A percentile compares a stretch with the other conserved stretches of the same genome.
phyloP scores from a whole-genome alignment of 345 rosid genomes.

The Euphorbia tirucalli region DNA sequence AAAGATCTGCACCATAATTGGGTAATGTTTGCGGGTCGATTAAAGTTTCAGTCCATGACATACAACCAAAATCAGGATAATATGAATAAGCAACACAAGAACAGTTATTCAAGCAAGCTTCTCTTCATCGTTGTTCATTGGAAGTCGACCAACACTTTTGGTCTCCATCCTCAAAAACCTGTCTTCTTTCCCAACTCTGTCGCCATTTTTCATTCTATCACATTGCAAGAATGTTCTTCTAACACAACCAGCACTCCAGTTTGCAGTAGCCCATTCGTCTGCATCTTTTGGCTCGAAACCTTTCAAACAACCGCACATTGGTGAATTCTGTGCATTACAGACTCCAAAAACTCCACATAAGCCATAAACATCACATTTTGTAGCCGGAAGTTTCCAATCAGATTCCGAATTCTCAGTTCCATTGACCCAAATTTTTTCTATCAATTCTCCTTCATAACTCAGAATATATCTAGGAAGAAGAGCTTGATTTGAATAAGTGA shows the following conservation, averaged over 20 bases:
- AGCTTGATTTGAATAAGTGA: conserved; percentile 2
- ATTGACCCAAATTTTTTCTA: background rate
- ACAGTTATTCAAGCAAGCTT: conserved; percentile 43
- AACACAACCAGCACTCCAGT: conserved; percentile 33
- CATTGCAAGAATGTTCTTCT: conserved; percentile 23
- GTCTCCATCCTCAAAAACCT: conserved; percentile 17
- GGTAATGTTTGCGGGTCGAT: conserved; percentile 37
- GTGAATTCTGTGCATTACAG: conserved; percentile 12
- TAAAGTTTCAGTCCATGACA: conserved; percentile 43
- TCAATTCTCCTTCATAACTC: conserved; percentile 34
- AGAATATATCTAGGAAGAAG: conserved; percentile 7
- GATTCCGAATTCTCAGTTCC: background rate
- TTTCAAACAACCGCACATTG: conserved; percentile 28
- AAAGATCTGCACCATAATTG: conserved; percentile 36
- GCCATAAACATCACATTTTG: conserved; percentile 26
- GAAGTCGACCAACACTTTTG: conserved; percentile 17
- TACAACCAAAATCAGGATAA: conserved; percentile 39
- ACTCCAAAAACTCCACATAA: conserved; percentile 28
- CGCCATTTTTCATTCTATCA: background rate
- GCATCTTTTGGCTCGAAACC: conserved; percentile 15
- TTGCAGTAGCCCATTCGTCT: conserved; percentile 31
- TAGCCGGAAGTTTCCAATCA: background rate
- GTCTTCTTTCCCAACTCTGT: conserved; percentile 17
- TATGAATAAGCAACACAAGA: conserved; percentile 52
- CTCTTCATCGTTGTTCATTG: conserved; percentile 29